These are phyloP conservation scores for Phlyctochytrium planicorne DNA, from an alignment of 192 early-diverging fungal species.

Conservation along the genomic window DNA sequence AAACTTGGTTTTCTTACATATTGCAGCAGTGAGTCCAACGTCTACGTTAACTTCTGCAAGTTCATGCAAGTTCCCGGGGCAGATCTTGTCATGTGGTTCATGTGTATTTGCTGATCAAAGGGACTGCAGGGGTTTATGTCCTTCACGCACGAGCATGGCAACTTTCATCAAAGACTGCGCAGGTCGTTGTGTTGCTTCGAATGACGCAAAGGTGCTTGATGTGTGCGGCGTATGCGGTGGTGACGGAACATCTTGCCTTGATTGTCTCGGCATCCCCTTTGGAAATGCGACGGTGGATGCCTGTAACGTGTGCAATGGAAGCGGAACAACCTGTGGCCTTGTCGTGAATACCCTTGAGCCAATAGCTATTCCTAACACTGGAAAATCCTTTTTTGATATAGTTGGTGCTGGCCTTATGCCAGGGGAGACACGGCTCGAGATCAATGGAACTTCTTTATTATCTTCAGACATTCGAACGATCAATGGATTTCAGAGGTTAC, in stretches of 20 bases:
- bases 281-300: conserved; percentile 4
- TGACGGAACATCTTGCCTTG: conserved; percentile 9
- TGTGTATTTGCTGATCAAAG: conserved; percentile 10
- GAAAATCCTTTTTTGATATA: neutral
- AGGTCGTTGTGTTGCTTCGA: conserved; percentile 4
- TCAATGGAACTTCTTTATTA: neutral
- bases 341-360: conserved; percentile 10
- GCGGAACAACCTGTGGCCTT: conserved; percentile 14
- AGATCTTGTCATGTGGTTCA: conserved; percentile 10
- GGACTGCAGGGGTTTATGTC: conserved; percentile 18
- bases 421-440: neutral
- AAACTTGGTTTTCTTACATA: too few relatives aligned
- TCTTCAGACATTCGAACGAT: neutral
- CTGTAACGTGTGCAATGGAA: conserved; percentile 20
- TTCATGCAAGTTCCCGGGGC: neutral
- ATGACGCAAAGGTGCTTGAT: neutral
- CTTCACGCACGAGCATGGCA: neutral
- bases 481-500: neutral
- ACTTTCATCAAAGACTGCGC: conserved; percentile 2
- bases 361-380: conserved; percentile 11
- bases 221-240: conserved; percentile 20
- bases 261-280: conserved; percentile 7
- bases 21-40: too few relatives aligned
- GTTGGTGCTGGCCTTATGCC: conserved; percentile 5
- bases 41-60: too few relatives aligned